A percentile compares a stretch with the other conserved stretches of the same genome.
Evolutionary conservation across 371 early-diverging fungal species (phyloP).

Genomic region (Capillidium heterosporum): DNA sequence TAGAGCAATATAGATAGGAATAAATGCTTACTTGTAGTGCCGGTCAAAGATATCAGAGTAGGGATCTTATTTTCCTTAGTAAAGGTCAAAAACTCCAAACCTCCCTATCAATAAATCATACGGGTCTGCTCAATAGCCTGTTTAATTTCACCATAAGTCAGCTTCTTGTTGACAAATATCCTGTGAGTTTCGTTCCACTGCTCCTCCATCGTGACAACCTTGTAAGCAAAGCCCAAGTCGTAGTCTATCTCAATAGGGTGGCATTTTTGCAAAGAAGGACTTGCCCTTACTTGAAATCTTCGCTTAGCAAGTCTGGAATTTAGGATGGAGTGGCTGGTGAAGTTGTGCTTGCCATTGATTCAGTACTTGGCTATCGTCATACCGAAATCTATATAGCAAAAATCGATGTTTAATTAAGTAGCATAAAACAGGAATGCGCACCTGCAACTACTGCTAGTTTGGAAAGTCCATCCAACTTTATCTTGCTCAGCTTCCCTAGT

Average conservation of each 20-base stretch:
- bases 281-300: conserved; percentile 22
- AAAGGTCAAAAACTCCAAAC: conserved; percentile 19
- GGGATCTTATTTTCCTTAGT: conserved; percentile 24
- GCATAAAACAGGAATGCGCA: too few relatives aligned
- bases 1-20: background rate
- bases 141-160: conserved; percentile 26
- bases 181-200: conserved; percentile 49
- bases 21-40: conserved; percentile 24
- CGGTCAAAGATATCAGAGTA: conserved; percentile 53
- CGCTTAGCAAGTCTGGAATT: conserved; percentile 17
- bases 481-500: too few relatives aligned
- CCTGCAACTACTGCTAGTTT: too few relatives aligned
- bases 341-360: conserved; percentile 29
- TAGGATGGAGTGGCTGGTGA: conserved; percentile 39
- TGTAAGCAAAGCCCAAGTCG: conserved; percentile 26
- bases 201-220: conserved; percentile 42
- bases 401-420: too few relatives aligned
- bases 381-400: conserved; percentile 36
- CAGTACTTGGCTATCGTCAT: conserved; percentile 53
- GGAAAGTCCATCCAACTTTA: too few relatives aligned
- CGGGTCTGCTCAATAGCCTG: conserved; percentile 29
- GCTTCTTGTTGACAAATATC: conserved; percentile 20
- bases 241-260: conserved; percentile 51
- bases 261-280: conserved; percentile 33
- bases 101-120: conserved; percentile 25